Evolutionary conservation across 1,284 basidiomycete genomes (phyloP), one percentile per base, ranked within the genome.

Genomic region (Gomphus bonarii): DNA sequence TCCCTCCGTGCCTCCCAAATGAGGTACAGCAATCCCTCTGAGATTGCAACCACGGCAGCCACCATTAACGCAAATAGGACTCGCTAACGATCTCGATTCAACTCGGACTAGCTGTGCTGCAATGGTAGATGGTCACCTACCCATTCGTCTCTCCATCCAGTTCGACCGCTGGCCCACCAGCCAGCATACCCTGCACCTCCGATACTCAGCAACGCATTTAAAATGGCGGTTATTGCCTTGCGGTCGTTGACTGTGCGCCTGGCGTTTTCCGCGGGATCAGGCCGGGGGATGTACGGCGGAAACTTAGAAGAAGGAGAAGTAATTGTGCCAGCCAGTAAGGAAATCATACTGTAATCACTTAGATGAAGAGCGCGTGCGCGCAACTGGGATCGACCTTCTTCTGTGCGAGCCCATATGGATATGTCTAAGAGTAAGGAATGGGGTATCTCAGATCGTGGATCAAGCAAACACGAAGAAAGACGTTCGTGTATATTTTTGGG

Each of bases 251-350:
- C 69, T 54, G 69, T 74, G 49, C 73, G 68, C 48, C 70, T 73
- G 11, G 73, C 61, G 50, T 74, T 68, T 59, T 73, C 57, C 47
- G 64, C 75, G 30, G 74, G 72, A 46, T 74, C 73, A 54, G 69
- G 67, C 16, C 73, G 71, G 16, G 75, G 73, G 3, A 66, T 60
- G 61, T 76, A 76, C 28, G 69, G 64, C 33, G 82, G 81, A 59
- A 87, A 84, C 49, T 75, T 79, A 52, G 84, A 78, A 58, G 85
- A 80, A 14, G 88, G 88, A 6, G 84, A 84, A 16, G 87, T 84
- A 36, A 75, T 78, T 3, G 83, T 77, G 30, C 88, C 88, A 18
- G 88, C 87, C 3, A 91, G 78, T 28, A 91, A 71, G n/a, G 85
- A 70, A 50, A 88, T 70, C 79, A 88, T 88, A 11, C 75, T 72